Percentiles rank a stretch among this genome's conserved stretches.
Conservation (phyloP, 179 eudicot species). For the Spinacia oleracea region DNA sequence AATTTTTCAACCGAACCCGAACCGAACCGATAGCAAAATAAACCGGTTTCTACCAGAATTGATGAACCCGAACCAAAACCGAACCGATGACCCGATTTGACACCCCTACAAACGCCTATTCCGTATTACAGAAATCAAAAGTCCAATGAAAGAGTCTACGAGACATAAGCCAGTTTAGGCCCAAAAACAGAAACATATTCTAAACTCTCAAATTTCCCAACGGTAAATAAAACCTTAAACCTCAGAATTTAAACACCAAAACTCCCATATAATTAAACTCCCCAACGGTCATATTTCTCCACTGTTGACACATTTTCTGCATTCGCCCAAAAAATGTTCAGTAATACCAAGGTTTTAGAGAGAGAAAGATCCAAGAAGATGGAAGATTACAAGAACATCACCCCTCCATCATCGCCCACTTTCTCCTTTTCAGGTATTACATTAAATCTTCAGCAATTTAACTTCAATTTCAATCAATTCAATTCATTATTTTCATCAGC, state of each 20-base stretch:
- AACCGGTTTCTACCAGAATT: no score
- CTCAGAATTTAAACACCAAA: conserved; percentile 20
- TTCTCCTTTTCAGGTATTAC: conserved; percentile 17
- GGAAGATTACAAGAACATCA: conserved; percentile 9
- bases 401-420: conserved; percentile 7
- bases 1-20: no score
- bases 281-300: conserved; percentile 33
- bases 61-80: no score
- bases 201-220: conserved; percentile 7
- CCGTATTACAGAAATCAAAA: no score
- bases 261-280: neutral
- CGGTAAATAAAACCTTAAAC: conserved; percentile 24
- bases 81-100: no score
- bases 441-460: no score
- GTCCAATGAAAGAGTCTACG: no score
- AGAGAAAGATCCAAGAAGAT: conserved; percentile 16
- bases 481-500: neutral
- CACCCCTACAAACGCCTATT: no score
- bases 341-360: neutral
- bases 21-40: no score
- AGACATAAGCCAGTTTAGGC: no score
- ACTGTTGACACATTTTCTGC: neutral
- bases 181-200: no score
- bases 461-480: no score
- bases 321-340: neutral